Base-by-base conservation (phyloP, 2,329 filamentous ascomycete genomes). In the Cercospora zeae-maydis region DNA sequence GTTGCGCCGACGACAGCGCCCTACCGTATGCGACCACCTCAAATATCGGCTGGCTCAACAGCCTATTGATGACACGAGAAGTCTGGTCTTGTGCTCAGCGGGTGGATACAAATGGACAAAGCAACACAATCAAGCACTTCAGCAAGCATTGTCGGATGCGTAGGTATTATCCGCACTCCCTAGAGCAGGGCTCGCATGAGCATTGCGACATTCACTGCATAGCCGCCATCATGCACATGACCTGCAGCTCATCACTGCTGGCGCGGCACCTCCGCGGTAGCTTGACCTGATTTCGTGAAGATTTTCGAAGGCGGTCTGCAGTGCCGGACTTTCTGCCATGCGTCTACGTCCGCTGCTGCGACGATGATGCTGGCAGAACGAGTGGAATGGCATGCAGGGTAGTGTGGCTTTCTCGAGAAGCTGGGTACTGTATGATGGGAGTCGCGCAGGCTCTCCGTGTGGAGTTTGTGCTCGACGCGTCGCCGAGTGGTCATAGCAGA, bases 161-260 rank as follows among this genome's bases (percentile, higher is more conserved):
- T 27, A 14, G 16, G 5, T 10, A 11, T 14, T 21, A 2, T 24
- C 11, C 1, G 4, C 8, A 19, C 9, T 2, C 1, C 42, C 24
- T 47, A n/a, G 67, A 66, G 65, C 10, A 68, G 69, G 14, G 67
- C 24, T 27, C 24, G 6, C 24, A 33, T 1, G 24, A 27, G 14
- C 14, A 45, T 45, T 19, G 39, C 39, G 19, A 16, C 39, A 45
- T 45, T 13, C 16, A 45, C 39, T 45, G 19, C 4, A 5, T 45
- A 45, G 39, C 10, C 39, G 16, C 39, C 39, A 24, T 11, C 19
- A 21, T 45, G 19, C 39, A 45, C 21, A 45, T 45, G 10, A 24
- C 39, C 39, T 45, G 39, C 39, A 45, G 19, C 39, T 45, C 21
- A 19, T 45, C 19, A 14, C 39, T 19, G 21, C 39, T 45, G 39